Evolutionary conservation across 106 monocot genomes (phyloP).

Genomic region (Ottelia alismoides): DNA sequence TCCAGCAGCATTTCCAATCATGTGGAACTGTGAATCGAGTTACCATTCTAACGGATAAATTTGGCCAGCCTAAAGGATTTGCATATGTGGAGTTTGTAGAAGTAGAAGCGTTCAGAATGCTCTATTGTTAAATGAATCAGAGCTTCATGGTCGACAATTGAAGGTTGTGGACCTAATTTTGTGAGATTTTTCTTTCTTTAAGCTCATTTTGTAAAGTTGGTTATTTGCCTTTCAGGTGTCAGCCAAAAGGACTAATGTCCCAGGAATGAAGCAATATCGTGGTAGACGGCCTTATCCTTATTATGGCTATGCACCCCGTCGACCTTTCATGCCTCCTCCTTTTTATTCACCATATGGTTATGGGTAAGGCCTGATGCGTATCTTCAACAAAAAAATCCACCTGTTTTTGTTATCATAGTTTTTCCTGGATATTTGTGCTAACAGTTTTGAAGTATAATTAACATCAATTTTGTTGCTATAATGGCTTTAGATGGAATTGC

Average conservation of each 20-base stretch:
- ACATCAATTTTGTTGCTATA: too few species aligned
- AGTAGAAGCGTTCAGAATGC: constrained; percentile 32
- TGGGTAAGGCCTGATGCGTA: constrained; percentile 20
- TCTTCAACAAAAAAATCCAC: too few species aligned
- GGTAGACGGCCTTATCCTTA: constrained; percentile 24
- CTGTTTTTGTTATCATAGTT: too few species aligned
- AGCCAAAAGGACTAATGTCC: constrained; percentile 30
- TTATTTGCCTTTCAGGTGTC: constrained; percentile 17
- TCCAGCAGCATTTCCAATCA: constrained; percentile 28
- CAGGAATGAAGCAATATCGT: constrained; percentile 31
- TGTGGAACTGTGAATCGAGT: constrained; percentile 33
- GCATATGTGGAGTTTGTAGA: constrained; percentile 37
- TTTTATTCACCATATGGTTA: constrained; percentile 25
- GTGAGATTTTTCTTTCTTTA: not conserved
- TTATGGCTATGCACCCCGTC: constrained; percentile 12
- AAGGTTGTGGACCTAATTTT: constrained; percentile 9
- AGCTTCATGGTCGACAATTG: constrained; percentile 28
- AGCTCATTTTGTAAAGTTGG: not conserved
- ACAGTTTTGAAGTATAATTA: too few species aligned
- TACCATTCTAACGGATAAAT: constrained; percentile 30
- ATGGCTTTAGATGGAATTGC: too few species aligned
- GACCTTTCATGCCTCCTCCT: constrained; percentile 23
- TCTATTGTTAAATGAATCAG: constrained; percentile 24
- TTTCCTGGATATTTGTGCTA: too few species aligned
- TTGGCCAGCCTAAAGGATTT: constrained; percentile 32